Evolutionary conservation across 2,329 filamentous ascomycete genomes (phyloP), one percentile per base, ranked within the genome.

Genomic region (Ploettnerulaceae sp.): DNA sequence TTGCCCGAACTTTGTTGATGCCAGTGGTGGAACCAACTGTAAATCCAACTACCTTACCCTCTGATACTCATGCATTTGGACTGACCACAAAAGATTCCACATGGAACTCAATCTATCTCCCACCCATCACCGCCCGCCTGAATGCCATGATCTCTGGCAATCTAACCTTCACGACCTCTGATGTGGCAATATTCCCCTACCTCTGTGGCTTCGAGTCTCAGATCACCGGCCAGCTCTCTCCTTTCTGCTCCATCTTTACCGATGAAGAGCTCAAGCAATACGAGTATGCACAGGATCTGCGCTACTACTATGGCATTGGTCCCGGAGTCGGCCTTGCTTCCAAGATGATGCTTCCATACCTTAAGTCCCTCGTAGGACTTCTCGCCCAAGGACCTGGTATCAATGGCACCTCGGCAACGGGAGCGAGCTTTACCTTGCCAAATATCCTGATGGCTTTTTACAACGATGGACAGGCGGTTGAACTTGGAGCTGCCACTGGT

Each of bases 151-250:
- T 83, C 24, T 57, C 64, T 0, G 79, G 81, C 1, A 68, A 72
- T 29, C 70, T 84, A 25, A 73, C 71, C 1, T 69, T 84, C 25
- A 72, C 69, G 0, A 65, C 72, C 24, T 65, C 63, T 1, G 78
- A 84, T 47, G 67, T 81, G 32, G 68, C 66, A 6, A 72, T 74
- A 34, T 79, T 86, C 39, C 80, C 81, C 0, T 84, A 86, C 55
- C 69, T 85, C n/a, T 87, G 82, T 55, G 82, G 80, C 3, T 86
- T 83, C 49, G 82, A 87, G 57, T 79, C 75, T 3, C 82, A 86
- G 57, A 84, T 86, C 53, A 78, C 71, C 0, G 81, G 82, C 1
- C 66, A 65, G 2, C 62, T 77, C 3, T 83, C 78, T 4, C 77
- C 80, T 0, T 85, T 77, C 68, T 86, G 82, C 60, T 67, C 68